Evolutionary conservation across 768 basidiomycete genomes (phyloP), one percentile per base, ranked within the genome.

Genomic region (Rhizopogon vesiculosus): DNA sequence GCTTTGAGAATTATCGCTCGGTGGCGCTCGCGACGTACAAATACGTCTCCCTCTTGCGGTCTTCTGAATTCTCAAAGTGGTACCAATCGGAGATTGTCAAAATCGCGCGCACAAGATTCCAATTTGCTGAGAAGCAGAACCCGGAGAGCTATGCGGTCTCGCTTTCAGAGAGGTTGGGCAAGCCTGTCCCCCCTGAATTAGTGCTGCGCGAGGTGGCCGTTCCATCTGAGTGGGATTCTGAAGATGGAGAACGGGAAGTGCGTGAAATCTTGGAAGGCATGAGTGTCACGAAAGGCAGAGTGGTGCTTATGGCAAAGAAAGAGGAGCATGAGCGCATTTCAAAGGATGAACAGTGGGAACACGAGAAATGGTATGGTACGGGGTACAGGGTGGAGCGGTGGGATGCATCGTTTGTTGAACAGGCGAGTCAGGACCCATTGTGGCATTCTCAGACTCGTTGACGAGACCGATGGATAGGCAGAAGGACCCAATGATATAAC

Each of bases 341-440:
- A 25, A 82, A 78, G 56, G 56, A 80, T 31, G 73, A 74, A 13
- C 66, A 76, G 16, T 93, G 91, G 91, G 64, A 80, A 60, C 83
- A 79, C 43, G 97, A 98, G 71, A 86, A 87, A 42, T 93, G 93
- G 84, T 99, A 99, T 69, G 92, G 89, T 5, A 98, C 97, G 2
- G 79, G 83, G 58, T 98, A 95, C 69, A 76, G 76, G 38, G 83
- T 95, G n/a, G 81, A 90, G 61, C 77, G 74, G 51, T 82, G 89
- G 66, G 82, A 86, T 50, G 71, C 78, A 31, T 75, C 80, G 25
- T 86, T 95, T 62, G 59, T 89, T 39, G 68, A 74, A 63, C 68
- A 80, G 77, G 83, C 82, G 56, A 53, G 69, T 53, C 22, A 41
- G 13, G 28, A 38, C 29, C 15, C 10, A 38, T 54, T 48, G 22